Base-by-base conservation (phyloP, 2,329 filamentous ascomycete genomes). In the Ciborinia camelliae region DNA sequence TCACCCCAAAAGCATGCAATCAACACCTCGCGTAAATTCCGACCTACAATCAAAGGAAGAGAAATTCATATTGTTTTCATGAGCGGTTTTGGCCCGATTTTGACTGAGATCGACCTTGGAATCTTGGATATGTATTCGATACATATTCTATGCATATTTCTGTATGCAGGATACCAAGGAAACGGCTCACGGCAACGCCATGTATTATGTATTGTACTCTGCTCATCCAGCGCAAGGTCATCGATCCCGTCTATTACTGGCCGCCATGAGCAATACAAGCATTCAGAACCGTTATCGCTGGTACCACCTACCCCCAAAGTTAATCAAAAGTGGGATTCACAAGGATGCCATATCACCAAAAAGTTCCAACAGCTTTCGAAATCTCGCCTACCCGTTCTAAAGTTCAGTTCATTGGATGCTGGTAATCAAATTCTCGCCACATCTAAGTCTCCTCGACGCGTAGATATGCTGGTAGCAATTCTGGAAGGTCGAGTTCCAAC, bases 311-410 rank as follows among this genome's bases (percentile, higher is more conserved):
- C 15, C 23, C 37, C 20, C 4, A 43, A 35, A 26, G 4, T 26
- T 20, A 18, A 59, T 47, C 55, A 47, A 48, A 59, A 59, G 55
- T 59, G 55, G 55, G 28, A 47, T 32, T 35, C 28, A 35, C 26
- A 20, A 35, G 4, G 9, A 47, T 58, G 8, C 23, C 28, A 18
- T 58, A 23, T 47, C 14, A 58, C 18, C 23, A 23, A 45, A 43
- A n/a, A 32, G 7, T 6, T 23, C 39, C 54, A 45, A 14, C 54
- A 15, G 14, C n/a, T 15, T 32, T 30, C 10, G n/a, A n/a, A n/a
- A 8, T 5, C 23, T 32, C 10, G n/a, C 6, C 39, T 18, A n/a
- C 39, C 2, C 8, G 23, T 23, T 32, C 28, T 23, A 32, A 45
- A 4, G 20, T n/a, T 9, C 6, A 18, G 3, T 23, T 28, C 10